phyloP scores from a whole-genome alignment of 495 filamentous ascomycete species.

The Penicillium tannophilum region DNA sequence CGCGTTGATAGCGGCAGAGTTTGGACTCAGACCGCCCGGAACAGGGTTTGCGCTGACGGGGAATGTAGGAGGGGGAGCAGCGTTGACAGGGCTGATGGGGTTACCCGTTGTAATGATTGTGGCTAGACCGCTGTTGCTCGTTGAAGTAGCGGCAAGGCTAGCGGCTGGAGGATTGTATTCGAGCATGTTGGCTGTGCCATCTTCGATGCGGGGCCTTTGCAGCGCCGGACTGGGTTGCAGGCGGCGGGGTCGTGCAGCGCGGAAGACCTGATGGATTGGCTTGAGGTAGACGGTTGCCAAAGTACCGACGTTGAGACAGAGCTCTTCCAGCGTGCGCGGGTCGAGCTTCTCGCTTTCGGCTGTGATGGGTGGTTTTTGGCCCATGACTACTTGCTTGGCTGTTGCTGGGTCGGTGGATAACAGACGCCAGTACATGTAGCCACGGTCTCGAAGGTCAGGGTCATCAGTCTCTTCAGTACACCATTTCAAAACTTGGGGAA shows the following conservation, averaged over 20 bases:
- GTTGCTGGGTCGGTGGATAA: conserved; percentile 90
- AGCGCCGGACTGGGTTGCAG: conserved; percentile 82
- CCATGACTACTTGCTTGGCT: conserved; percentile 91
- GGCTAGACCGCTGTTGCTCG: conserved; percentile 32
- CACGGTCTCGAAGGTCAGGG: conserved; percentile 90
- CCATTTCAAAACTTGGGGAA: conserved; percentile 97
- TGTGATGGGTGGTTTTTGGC: conserved; percentile 93
- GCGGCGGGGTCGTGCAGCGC: conserved; percentile 76
- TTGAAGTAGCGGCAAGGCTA: conserved; percentile 22
- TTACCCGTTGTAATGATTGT: conserved; percentile 28
- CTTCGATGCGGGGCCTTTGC: conserved; percentile 63
- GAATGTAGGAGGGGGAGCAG: conserved; percentile 23
- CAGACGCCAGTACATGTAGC: conserved; percentile 99
- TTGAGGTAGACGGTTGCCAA: conserved; percentile 97
- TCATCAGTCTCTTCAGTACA: conserved; percentile 99
- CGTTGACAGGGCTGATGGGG: conserved; percentile 23
- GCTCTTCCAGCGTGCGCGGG: conserved; percentile 88
- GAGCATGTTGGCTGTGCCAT: conserved; percentile 41
- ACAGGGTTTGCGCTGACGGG: conserved; percentile 23
- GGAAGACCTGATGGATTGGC: conserved; percentile 97
- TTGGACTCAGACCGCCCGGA: conserved; percentile 22
- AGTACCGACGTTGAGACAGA: conserved; percentile 95
- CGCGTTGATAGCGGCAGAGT: conserved; percentile 63
- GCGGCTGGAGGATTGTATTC: conserved; percentile 32
- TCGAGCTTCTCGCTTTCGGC: conserved; percentile 96